Conservation (phyloP, 192 early-diverging fungal species). For the Linnemannia zychae region DNA sequence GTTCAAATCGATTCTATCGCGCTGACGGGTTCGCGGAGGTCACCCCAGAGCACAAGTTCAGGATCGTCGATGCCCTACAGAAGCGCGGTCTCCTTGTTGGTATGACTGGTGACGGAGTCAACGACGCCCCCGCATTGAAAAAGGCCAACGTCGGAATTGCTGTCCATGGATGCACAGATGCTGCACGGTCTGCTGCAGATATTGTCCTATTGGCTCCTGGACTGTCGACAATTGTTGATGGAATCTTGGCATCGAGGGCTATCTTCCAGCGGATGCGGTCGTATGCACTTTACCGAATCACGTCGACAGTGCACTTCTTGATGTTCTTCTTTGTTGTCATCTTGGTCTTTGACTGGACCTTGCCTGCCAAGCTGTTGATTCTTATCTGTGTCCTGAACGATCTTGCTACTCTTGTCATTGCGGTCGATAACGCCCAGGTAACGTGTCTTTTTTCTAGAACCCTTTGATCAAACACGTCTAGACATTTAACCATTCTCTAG, state of each 20-base stretch:
- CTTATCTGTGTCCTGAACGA: conserved; percentile 82
- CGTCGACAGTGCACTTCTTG: conserved; percentile 84
- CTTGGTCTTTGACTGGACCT: conserved; percentile 71
- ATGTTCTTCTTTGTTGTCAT: conserved; percentile 84
- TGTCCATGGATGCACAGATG: conserved; percentile 82
- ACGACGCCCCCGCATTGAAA: conserved; percentile 86
- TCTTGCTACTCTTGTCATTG: conserved; percentile 77
- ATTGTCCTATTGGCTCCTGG: conserved; percentile 78
- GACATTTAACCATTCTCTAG: not conserved
- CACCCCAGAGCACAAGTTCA: conserved; percentile 85
- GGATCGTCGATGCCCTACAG: conserved; percentile 80
- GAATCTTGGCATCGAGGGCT: conserved; percentile 75
- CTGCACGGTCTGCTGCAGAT: conserved; percentile 83
- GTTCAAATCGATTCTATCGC: conserved; percentile 68
- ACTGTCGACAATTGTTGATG: conserved; percentile 82
- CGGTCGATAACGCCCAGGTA: conserved; percentile 76
- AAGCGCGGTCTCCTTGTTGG: conserved; percentile 68
- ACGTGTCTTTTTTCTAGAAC: not conserved
- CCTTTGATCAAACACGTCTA: not conserved
- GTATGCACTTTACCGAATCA: conserved; percentile 80
- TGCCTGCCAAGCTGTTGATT: conserved; percentile 76
- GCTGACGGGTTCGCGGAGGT: conserved; percentile 86
- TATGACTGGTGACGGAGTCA: conserved; percentile 90
- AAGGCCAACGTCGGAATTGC: conserved; percentile 89
- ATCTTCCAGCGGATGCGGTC: conserved; percentile 83